phyloP scores from a whole-genome alignment of 345 rosid genomes.

The Eucalyptus coolabah region DNA sequence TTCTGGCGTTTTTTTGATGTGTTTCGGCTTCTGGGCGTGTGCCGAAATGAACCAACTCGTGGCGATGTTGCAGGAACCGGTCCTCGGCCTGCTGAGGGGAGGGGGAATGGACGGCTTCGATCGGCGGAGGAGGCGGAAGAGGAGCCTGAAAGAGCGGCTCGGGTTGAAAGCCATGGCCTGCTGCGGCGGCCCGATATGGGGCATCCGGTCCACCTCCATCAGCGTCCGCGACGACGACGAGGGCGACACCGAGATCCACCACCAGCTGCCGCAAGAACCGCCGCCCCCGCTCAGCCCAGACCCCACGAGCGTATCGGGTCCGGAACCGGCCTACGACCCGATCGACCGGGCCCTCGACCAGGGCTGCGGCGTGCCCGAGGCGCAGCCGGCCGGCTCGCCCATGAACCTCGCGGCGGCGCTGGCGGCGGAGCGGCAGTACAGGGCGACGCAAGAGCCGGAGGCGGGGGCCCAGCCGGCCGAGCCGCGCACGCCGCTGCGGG shows the following conservation, averaged over 20 bases:
- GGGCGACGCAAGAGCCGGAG: conserved; percentile 13
- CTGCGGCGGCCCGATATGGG: conserved; percentile 62
- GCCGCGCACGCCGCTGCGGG: conserved; percentile 41
- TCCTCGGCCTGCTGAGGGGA: conserved; percentile 38
- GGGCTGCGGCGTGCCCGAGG: not conserved
- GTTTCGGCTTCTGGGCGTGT: not conserved
- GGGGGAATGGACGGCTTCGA: conserved; percentile 42
- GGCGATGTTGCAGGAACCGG: conserved; percentile 29
- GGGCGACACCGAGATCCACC: not conserved
- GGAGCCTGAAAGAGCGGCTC: conserved; percentile 44
- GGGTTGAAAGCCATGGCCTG: conserved; percentile 56
- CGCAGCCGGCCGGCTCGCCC: conserved; percentile 8
- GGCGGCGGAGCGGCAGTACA: conserved; percentile 63
- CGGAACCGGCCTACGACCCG: not conserved
- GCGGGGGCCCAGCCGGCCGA: not conserved
- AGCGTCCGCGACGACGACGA: conserved; percentile 26
- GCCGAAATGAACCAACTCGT: conserved; percentile 35
- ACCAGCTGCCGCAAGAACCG: not conserved
- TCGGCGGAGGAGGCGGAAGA: conserved; percentile 17
- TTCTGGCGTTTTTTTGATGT: not conserved
- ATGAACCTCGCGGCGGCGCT: conserved; percentile 92
- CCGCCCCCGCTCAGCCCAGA: not conserved
- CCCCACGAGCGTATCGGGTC: not conserved
- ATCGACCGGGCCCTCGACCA: not conserved
- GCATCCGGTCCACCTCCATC: conserved; percentile 23